phyloP scores from a whole-genome alignment of 2,329 filamentous ascomycete species.

The Cercospora zeae-maydis region DNA sequence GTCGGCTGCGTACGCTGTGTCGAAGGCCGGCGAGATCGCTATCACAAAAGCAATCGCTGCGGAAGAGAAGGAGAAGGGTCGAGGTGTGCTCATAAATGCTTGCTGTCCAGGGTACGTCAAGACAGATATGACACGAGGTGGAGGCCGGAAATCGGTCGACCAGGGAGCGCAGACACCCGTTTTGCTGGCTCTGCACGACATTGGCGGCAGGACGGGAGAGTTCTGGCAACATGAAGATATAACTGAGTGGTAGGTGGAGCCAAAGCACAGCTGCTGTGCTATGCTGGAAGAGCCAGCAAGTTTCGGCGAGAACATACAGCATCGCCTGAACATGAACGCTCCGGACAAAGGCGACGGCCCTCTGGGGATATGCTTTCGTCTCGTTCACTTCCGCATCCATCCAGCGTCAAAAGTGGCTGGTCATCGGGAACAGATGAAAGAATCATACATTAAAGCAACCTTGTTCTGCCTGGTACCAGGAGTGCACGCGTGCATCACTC shows the following conservation, averaged over 20 bases:
- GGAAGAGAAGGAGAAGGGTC: conserved; percentile 29
- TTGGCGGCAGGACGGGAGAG: conserved; percentile 34
- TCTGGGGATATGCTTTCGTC: too few species aligned
- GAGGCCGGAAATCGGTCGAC: conserved; percentile 36
- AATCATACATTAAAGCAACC: background rate
- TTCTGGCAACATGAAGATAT: conserved; percentile 38
- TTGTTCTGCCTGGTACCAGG: background rate
- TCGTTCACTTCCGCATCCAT: too few species aligned
- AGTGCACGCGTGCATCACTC: background rate
- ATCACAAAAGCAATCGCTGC: conserved; percentile 37
- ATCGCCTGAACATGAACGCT: background rate
- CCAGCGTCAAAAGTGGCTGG: background rate
- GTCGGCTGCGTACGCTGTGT: conserved; percentile 49
- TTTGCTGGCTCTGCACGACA: conserved; percentile 35
- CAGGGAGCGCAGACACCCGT: conserved; percentile 38
- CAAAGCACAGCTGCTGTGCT: background rate
- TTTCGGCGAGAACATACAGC: background rate
- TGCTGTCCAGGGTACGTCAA: conserved; percentile 39
- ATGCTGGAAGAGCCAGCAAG: background rate
- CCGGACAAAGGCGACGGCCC: background rate
- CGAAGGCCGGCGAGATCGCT: conserved; percentile 37
- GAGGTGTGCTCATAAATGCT: conserved; percentile 34
- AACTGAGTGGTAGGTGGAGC: conserved; percentile 29
- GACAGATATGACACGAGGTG: conserved; percentile 39
- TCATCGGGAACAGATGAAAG: background rate